These are phyloP conservation scores for Colletotrichum sp. DNA, from an alignment of 2,329 filamentous ascomycete genomes.

Conservation along the genomic window DNA sequence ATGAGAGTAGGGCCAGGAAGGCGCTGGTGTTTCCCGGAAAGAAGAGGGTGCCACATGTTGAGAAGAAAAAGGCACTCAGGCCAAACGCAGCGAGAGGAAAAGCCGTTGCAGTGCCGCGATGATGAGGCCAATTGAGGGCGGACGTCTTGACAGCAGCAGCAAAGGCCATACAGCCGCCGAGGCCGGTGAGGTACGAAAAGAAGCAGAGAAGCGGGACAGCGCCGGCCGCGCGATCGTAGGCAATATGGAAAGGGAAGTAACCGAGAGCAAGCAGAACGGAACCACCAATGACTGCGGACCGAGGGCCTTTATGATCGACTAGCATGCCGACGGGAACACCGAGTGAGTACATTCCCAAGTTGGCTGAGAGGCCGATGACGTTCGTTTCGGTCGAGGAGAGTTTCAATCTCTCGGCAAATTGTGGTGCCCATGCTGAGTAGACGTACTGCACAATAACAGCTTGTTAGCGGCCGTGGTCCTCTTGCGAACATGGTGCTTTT, in stretches of 20 bases:
- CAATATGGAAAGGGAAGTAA: constrained; percentile 84
- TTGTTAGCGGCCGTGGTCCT: background rate
- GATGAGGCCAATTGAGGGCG: constrained; percentile 88
- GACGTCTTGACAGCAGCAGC: constrained; percentile 84
- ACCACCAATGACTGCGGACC: constrained; percentile 78
- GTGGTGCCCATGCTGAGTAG: constrained; percentile 96
- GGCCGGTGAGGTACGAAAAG: constrained; percentile 83
- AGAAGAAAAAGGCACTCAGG: constrained; percentile 96
- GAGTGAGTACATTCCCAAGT: constrained; percentile 90
- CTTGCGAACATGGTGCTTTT: background rate
- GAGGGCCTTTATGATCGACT: constrained; percentile 81
- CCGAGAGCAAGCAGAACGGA: constrained; percentile 75
- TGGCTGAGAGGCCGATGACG: constrained; percentile 84
- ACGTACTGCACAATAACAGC: constrained; percentile 72
- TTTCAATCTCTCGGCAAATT: constrained; percentile 86
- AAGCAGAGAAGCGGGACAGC: constrained; percentile 73
- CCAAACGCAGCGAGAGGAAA: constrained; percentile 94
- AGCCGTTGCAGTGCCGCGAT: constrained; percentile 91
- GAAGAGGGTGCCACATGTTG: constrained; percentile 74
- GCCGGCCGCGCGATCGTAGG: constrained; percentile 72
- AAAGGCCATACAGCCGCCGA: constrained; percentile 93
- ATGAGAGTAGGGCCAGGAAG: constrained; percentile 80
- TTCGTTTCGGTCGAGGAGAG: constrained; percentile 94
- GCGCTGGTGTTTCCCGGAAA: constrained; percentile 84
- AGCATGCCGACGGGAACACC: constrained; percentile 90